Base-by-base conservation (phyloP, 805 yeast genomes). In the Nakazawaea populi region DNA sequence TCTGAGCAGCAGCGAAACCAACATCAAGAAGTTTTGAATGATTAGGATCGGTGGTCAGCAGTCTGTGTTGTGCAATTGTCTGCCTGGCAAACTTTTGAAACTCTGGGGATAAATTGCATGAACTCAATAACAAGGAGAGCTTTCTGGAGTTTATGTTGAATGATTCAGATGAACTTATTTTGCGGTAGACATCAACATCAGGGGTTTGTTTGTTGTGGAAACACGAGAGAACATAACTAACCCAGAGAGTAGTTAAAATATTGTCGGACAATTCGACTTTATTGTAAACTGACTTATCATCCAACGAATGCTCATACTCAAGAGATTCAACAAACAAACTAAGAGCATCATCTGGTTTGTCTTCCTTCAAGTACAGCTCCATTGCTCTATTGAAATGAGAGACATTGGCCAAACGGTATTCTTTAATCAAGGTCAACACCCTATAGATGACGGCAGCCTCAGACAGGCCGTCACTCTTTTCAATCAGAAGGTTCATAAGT, bases 381-480 rank as follows among this genome's bases (percentile, higher is more conserved):
- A 63, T 54, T n/a, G 55, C 59, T 47, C 65, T 56, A 18, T 52
- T 55, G 18, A 63, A 56, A 46, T 64, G 69, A 10, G 62, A 54
- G n/a, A 53, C 57, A 48, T 63, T 61, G n/a, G 62, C 46, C 4
- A 62, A n/a, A 11, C 56, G 46, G 40, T 51, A 42, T 1, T 57
- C 52, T 30, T 52, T 40, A 29, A 65, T 49, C 8, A 60, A 43
- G 4, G 51, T 47, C 14, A 63, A 47, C 10, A 66, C 30, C 37
- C 55, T 60, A 36, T 56, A 54, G 44, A 9, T 37, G 3, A 35
- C 29, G 7, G 44, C 37, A 8, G 47, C 42, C 12, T 27, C 30
- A 12, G 45, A 35, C 6, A 6, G n/a, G 8, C 31, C 43, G 6
- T 27, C 12, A 28, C 32, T 14, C 5, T 11, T 6, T n/a, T 41